Conservation (phyloP, 257 asterid species). For the Solanum chilense region DNA sequence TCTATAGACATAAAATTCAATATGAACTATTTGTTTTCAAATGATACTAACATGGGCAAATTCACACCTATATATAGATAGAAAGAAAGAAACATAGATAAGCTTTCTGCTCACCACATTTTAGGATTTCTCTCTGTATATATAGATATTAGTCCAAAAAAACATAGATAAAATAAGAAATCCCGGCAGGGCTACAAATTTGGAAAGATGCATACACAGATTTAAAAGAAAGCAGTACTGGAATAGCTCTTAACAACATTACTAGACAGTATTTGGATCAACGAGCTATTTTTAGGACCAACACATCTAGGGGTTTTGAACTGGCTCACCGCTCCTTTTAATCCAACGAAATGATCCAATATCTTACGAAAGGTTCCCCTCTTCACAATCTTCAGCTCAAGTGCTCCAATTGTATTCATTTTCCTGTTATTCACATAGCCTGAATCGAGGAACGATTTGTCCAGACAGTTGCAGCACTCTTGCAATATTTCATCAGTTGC, state of each 20-base stretch:
- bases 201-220: neutral
- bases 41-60: neutral
- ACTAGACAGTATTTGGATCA: slow-evolving; percentile 51
- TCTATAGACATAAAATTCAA: neutral
- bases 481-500: slow-evolving; percentile 36
- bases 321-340: slow-evolving; percentile 95
- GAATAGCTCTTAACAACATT: slow-evolving; percentile 53
- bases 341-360: slow-evolving; percentile 71
- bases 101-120: neutral
- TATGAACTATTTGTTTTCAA: neutral
- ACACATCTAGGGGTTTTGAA: slow-evolving; percentile 89
- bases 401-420: slow-evolving; percentile 42
- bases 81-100: neutral
- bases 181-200: neutral
- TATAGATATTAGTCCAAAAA: neutral
- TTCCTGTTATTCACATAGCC: slow-evolving; percentile 71
- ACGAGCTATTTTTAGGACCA: slow-evolving; percentile 38
- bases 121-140: neutral
- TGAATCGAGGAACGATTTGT: slow-evolving; percentile 58
- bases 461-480: slow-evolving; percentile 93
- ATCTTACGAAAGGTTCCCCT: slow-evolving; percentile 80
- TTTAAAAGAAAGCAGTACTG: slow-evolving; percentile 36
- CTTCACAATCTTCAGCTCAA: slow-evolving; percentile 58
- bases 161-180: neutral
- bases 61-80: neutral